Evolutionary conservation across 1,284 basidiomycete species (phyloP).

Genomic region (Blastosporella zonata): DNA sequence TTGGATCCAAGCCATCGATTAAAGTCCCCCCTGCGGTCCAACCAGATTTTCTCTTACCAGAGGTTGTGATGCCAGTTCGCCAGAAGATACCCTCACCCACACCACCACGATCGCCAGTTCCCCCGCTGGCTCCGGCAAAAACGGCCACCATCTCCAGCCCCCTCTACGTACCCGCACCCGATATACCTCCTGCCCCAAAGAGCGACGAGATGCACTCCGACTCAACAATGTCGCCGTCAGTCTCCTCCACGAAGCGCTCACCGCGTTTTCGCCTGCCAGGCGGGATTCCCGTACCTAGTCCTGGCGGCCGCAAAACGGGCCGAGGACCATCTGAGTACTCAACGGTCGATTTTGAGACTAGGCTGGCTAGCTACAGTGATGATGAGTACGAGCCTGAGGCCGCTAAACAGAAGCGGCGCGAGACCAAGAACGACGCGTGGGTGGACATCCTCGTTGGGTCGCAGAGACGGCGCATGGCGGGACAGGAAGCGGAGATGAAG

Average conservation of each 20-base stretch:
- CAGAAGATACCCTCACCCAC: background rate
- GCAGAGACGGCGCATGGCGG: conserved; percentile 53
- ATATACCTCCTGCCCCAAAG: conserved; percentile 21
- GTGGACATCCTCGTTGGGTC: conserved; percentile 82
- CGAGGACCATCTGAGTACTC: conserved; percentile 65
- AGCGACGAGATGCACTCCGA: conserved; percentile 36
- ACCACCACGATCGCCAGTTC: background rate
- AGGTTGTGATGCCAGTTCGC: background rate
- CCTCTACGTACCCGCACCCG: conserved; percentile 17
- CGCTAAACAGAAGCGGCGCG: conserved; percentile 48
- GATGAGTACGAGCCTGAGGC: conserved; percentile 49
- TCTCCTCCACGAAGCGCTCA: conserved; percentile 26
- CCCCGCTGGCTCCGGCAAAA: background rate
- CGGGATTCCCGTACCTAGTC: conserved; percentile 49
- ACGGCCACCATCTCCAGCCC: conserved; percentile 13
- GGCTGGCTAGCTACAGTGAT: conserved; percentile 63
- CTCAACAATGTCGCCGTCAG: conserved; percentile 29
- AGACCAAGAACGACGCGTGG: conserved; percentile 69
- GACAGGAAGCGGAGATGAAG: conserved; percentile 50
- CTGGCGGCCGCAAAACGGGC: conserved; percentile 44
- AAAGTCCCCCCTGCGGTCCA: conserved; percentile 9
- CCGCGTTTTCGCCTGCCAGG: conserved; percentile 58
- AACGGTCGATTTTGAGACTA: conserved; percentile 70
- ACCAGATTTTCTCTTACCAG: background rate
- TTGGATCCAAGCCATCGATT: conserved; percentile 31